Percentiles rank a stretch among this genome's conserved stretches.
These are phyloP conservation scores for Fusarium sterilihyphosum DNA, from an alignment of 2,329 filamentous ascomycete genomes.

Conservation along the genomic window DNA sequence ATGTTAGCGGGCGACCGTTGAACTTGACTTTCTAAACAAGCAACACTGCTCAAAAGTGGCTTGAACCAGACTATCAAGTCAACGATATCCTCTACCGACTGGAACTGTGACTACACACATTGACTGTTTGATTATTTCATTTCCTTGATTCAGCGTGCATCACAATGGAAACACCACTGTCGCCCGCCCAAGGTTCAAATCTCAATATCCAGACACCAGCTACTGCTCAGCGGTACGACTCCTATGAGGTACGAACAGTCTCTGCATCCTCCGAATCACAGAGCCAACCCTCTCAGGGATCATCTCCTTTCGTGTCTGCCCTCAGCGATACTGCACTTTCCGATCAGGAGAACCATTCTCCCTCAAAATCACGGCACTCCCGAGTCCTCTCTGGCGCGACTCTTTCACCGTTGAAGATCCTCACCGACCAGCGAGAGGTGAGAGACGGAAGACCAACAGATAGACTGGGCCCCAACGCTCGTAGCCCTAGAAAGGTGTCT, in stretches of 20 bases:
- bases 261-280: slow-evolving; percentile 24
- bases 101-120: background rate
- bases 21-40: slow-evolving; percentile 20
- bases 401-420: slow-evolving; percentile 67
- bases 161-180: slow-evolving; percentile 43
- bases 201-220: slow-evolving; percentile 43
- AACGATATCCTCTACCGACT: background rate
- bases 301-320: slow-evolving; percentile 44
- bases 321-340: slow-evolving; percentile 46
- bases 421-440: slow-evolving; percentile 51
- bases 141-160: slow-evolving; percentile 30
- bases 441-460: slow-evolving; percentile 34
- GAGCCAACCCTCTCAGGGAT: slow-evolving; percentile 28
- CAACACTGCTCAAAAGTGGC: slow-evolving; percentile 23
- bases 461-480: slow-evolving; percentile 45
- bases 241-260: slow-evolving; percentile 37
- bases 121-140: slow-evolving; percentile 17
- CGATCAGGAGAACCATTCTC: slow-evolving; percentile 60
- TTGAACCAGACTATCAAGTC: slow-evolving; percentile 8
- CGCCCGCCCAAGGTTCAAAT: slow-evolving; percentile 37
- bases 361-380: slow-evolving; percentile 61
- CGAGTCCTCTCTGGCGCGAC: slow-evolving; percentile 67
- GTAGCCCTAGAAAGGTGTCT: slow-evolving; percentile 59
- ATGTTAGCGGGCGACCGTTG: slow-evolving; percentile 26
- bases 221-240: slow-evolving; percentile 33